A percentile compares a stretch with the other conserved stretches of the same genome.
Conservation (phyloP, 306 rosid genomes). For the Dalbergia oliveri region DNA sequence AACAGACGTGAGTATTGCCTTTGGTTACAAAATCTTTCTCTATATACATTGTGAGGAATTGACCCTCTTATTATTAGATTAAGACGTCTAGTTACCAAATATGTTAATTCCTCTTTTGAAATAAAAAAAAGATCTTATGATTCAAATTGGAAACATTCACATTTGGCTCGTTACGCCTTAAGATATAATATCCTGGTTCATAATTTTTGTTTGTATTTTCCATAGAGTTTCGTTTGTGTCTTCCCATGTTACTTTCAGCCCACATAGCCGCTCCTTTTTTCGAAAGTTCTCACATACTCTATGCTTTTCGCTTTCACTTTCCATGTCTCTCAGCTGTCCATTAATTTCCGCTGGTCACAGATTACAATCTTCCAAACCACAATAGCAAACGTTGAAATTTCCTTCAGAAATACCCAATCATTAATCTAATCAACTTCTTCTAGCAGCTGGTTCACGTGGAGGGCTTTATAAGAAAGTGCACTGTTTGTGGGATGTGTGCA, state of each 20-base stretch:
- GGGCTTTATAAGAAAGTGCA: conserved; percentile 44
- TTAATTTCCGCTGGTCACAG: not conserved
- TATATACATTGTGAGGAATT: no score
- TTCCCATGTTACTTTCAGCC: conserved; percentile 45
- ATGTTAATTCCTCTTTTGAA: no score
- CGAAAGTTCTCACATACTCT: not conserved
- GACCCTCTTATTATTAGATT: no score
- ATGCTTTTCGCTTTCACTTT: conserved; percentile 26
- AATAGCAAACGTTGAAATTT: not conserved
- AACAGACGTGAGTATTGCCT: no score
- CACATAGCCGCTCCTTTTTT: conserved; percentile 10
- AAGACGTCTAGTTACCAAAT: no score
- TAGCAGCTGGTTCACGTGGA: conserved; percentile 59
- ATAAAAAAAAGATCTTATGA: no score
- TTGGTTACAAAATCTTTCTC: no score
- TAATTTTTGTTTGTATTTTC: not conserved
- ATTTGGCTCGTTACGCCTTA: not conserved
- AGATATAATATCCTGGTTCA: not conserved
- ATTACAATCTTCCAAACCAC: conserved; percentile 35
- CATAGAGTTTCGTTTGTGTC: not conserved
- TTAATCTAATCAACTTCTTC: conserved; percentile 7
- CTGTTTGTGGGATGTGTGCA: conserved; percentile 47
- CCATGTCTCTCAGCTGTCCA: conserved; percentile 15
- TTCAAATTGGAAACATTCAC: not conserved
- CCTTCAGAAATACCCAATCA: no score